These are phyloP conservation scores for Bocquillonia castaneifolia DNA, from an alignment of 441 rosid species.

Conservation along the genomic window DNA sequence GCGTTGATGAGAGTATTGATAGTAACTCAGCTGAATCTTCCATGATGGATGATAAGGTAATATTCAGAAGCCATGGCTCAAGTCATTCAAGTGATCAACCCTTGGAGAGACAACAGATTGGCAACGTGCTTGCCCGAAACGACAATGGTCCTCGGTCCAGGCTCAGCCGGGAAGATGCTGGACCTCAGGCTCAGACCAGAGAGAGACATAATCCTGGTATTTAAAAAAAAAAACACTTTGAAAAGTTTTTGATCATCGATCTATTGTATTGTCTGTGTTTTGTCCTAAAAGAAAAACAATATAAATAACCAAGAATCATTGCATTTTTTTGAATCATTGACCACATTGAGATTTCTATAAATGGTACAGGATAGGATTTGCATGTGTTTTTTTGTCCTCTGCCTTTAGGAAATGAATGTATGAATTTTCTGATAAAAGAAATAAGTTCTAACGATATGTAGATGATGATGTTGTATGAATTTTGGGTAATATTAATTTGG, in stretches of 20 bases:
- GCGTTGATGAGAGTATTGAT: conserved; percentile 32
- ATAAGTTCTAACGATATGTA: too few relatives aligned
- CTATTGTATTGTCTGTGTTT: too few relatives aligned
- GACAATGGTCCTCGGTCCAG: conserved; percentile 33
- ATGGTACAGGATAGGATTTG: too few relatives aligned
- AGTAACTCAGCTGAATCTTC: conserved; percentile 27
- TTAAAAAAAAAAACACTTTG: conserved; percentile 21
- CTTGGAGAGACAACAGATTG: conserved; percentile 25
- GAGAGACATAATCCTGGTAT: conserved; percentile 42
- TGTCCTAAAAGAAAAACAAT: too few relatives aligned
- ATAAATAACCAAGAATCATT: too few relatives aligned
- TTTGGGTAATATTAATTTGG: neutral
- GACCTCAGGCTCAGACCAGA: conserved; percentile 26
- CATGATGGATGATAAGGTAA: conserved; percentile 18
- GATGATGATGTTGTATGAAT: neutral
- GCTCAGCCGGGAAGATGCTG: conserved; percentile 31
- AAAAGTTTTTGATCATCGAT: neutral
- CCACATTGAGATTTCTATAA: too few relatives aligned
- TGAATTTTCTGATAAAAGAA: too few relatives aligned
- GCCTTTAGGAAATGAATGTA: too few relatives aligned
- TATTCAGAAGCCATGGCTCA: conserved; percentile 21
- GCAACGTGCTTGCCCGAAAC: conserved; percentile 20
- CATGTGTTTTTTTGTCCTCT: too few relatives aligned
- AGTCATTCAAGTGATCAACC: conserved; percentile 13
- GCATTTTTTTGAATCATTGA: too few relatives aligned